Evolutionary conservation across 1,284 basidiomycete genomes (phyloP).

Genomic region (Apiotrichum mycotoxinovorans): DNA sequence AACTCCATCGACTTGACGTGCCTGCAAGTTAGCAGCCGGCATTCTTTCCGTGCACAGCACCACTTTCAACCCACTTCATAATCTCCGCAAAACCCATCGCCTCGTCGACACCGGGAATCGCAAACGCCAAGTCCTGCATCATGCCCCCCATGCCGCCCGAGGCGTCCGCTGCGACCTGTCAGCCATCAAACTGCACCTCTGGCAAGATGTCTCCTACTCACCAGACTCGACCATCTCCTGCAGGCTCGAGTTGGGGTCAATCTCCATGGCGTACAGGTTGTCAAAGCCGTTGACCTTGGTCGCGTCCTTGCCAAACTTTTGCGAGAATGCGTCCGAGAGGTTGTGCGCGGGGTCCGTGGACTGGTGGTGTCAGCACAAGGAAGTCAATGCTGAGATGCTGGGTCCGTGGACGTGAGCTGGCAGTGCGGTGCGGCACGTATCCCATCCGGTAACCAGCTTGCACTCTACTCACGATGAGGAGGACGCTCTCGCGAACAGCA

Average conservation of each 20-base stretch:
- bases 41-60: background rate
- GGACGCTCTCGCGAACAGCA: conserved; percentile 77
- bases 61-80: conserved; percentile 74
- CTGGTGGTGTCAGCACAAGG: conserved; percentile 50
- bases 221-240: conserved; percentile 99
- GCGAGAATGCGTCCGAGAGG: conserved; percentile 95
- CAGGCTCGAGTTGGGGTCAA: conserved; percentile 93
- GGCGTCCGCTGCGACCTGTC: conserved; percentile 63
- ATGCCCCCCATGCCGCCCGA: conserved; percentile 92
- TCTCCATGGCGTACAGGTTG: conserved; percentile 98
- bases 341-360: conserved; percentile 99
- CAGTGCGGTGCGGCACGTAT: no score
- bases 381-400: no score
- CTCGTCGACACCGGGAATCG: conserved; percentile 98
- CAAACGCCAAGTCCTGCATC: conserved; percentile 99
- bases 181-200: no score
- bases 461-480: conserved; percentile 72
- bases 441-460: no score
- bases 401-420: no score
- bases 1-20: conserved; percentile 99
- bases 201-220: conserved; percentile 48
- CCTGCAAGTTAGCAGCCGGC: conserved; percentile 54
- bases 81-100: conserved; percentile 99
- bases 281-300: conserved; percentile 98
- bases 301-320: conserved; percentile 99